These are phyloP conservation scores for Musa schizocarpa DNA, from an alignment of 176 grass and related monocot species.

Conservation along the genomic window DNA sequence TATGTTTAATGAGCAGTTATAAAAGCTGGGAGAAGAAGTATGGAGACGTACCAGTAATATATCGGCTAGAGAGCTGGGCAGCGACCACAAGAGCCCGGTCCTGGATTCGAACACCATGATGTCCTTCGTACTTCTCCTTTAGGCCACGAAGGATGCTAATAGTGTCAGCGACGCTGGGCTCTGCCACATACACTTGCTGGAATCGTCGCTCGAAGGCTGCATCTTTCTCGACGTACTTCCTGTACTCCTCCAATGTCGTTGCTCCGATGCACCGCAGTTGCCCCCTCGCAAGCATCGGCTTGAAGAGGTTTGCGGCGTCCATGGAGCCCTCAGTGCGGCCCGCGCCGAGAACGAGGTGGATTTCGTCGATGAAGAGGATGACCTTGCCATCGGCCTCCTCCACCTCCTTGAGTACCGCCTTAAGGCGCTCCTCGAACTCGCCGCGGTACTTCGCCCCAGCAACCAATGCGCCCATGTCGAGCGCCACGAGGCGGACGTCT, in stretches of 20 bases:
- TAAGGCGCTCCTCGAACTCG: constrained; percentile 77
- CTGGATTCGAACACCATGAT: constrained; percentile 67
- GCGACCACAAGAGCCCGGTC: constrained; percentile 63
- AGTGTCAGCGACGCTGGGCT: constrained; percentile 67
- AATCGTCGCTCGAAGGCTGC: constrained; percentile 71
- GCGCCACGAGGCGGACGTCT: constrained; percentile 55
- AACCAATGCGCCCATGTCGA: constrained; percentile 79
- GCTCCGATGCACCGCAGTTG: constrained; percentile 78
- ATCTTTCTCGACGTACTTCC: constrained; percentile 85
- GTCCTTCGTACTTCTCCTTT: constrained; percentile 77
- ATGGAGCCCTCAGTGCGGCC: constrained; percentile 66
- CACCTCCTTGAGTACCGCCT: constrained; percentile 74
- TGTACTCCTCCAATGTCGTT: constrained; percentile 72
- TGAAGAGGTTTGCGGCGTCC: constrained; percentile 80
- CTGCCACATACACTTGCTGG: constrained; percentile 68
- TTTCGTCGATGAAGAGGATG: constrained; percentile 86
- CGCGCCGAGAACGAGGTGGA: constrained; percentile 74
- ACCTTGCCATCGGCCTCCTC: constrained; percentile 64
- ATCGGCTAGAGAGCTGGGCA: constrained; percentile 60
- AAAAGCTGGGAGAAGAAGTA: neutral
- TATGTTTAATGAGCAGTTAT: neutral
- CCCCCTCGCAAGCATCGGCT: constrained; percentile 75
- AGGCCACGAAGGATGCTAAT: constrained; percentile 59
- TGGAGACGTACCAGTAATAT: constrained; percentile 52
- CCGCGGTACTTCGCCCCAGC: constrained; percentile 78